These are phyloP conservation scores for Naganishia liquefaciens DNA, from an alignment of 1,284 basidiomycete species.

Conservation along the genomic window DNA sequence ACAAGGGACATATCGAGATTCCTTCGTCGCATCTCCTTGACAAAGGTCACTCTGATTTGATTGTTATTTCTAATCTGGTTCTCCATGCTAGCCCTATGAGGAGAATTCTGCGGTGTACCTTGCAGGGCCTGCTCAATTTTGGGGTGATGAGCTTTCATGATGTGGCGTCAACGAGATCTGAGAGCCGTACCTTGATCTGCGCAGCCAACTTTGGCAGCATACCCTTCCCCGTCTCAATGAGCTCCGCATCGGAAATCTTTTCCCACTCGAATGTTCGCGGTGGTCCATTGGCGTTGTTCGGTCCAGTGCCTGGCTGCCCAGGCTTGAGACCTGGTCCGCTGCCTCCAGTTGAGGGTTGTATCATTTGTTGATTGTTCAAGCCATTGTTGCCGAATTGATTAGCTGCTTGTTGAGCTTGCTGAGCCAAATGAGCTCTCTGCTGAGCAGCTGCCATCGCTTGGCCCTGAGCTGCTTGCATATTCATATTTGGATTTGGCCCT, in stretches of 20 bases:
- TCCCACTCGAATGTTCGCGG: constrained; percentile 8
- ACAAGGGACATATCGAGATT: constrained; percentile 27
- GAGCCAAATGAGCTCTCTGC: constrained; percentile 24
- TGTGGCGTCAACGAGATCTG: constrained; percentile 23
- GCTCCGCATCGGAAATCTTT: constrained; percentile 22
- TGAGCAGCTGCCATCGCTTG: constrained; percentile 21
- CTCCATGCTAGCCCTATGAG: constrained; percentile 16
- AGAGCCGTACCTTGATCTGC: constrained; percentile 26
- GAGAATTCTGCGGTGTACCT: constrained; percentile 1
- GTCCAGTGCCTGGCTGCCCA: constrained; percentile 1
- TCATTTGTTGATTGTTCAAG: constrained; percentile 10
- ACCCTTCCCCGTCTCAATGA: constrained; percentile 28
- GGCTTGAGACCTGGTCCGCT: neutral
- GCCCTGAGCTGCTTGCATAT: constrained; percentile 20
- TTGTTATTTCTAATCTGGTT: constrained; percentile 25
- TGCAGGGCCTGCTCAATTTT: neutral
- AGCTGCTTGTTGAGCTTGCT: constrained; percentile 11
- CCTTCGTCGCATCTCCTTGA: constrained; percentile 28
- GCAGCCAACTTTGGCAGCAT: constrained; percentile 32
- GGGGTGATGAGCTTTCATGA: neutral
- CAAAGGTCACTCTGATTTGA: constrained; percentile 19
- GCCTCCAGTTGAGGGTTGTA: neutral
- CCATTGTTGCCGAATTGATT: constrained; percentile 17
- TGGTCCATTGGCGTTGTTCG: constrained; percentile 6
- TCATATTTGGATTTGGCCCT: constrained; percentile 14